Conservation (phyloP, 768 basidiomycete genomes). For the Lactarius psammicola region DNA sequence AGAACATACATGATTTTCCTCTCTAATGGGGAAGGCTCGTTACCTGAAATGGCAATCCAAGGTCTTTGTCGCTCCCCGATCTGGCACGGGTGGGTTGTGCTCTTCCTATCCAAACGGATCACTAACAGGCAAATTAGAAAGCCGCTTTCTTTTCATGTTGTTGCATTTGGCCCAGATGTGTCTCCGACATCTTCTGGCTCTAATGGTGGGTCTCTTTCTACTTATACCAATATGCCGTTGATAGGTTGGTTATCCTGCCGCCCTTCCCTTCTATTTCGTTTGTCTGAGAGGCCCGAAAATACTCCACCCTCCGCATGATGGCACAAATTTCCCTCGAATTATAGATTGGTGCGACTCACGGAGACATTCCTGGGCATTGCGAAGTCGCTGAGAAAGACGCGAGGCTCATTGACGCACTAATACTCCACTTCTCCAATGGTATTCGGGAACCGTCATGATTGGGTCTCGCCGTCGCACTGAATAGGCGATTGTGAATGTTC, state of each 20-base stretch:
- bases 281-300: too few relatives aligned
- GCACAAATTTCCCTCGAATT: constrained; percentile 48
- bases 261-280: too few relatives aligned
- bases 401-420: constrained; percentile 47
- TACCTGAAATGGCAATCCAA: constrained; percentile 39
- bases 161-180: constrained; percentile 46
- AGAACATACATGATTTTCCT: too few relatives aligned
- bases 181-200: too few relatives aligned
- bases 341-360: constrained; percentile 51
- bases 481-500: too few relatives aligned
- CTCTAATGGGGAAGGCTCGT: too few relatives aligned
- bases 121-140: constrained; percentile 38
- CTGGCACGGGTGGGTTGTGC: constrained; percentile 42
- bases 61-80: constrained; percentile 44
- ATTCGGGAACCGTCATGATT: too few relatives aligned
- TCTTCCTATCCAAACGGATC: not conserved
- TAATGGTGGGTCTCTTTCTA: too few relatives aligned
- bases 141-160: constrained; percentile 55
- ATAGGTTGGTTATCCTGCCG: too few relatives aligned
- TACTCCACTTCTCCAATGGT: too few relatives aligned
- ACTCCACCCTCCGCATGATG: constrained; percentile 45
- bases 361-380: constrained; percentile 61
- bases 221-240: too few relatives aligned
- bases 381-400: constrained; percentile 54
- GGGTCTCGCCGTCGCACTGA: too few relatives aligned